Percentiles rank a stretch among this genome's conserved stretches.
phyloP scores from a whole-genome alignment of 306 rosid species.

The Urtica urens region DNA sequence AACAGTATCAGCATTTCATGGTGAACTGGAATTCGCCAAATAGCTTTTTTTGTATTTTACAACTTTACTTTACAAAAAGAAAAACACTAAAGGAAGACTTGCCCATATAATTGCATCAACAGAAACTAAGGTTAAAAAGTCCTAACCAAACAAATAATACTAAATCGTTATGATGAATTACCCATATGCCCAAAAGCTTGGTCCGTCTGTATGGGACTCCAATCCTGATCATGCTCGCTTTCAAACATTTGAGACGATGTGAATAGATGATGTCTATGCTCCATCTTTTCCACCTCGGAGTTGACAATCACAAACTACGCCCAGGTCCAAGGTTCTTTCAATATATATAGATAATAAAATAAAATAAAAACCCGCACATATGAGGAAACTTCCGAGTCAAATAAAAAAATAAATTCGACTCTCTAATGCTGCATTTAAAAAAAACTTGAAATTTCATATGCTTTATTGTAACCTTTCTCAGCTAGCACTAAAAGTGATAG shows the following conservation, averaged over 20 bases:
- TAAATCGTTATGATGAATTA: constrained; percentile 26
- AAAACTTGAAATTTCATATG: too few species aligned
- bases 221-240: constrained; percentile 62
- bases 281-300: constrained; percentile 41
- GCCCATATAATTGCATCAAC: too few species aligned
- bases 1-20: too few species aligned
- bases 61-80: too few species aligned
- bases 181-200: constrained; percentile 54
- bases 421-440: too few species aligned
- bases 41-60: too few species aligned
- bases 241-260: constrained; percentile 49
- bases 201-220: constrained; percentile 61
- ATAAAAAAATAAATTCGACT: constrained; percentile 4
- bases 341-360: too few species aligned
- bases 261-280: constrained; percentile 63
- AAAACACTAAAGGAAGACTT: too few species aligned
- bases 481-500: too few species aligned
- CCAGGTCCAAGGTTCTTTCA: constrained; percentile 10
- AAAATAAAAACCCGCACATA: constrained; percentile 27
- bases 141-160: not conserved
- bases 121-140: not conserved
- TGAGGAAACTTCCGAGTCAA: constrained; percentile 15
- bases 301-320: constrained; percentile 16
- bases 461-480: too few species aligned
- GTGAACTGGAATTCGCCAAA: too few species aligned